These are phyloP conservation scores for Ogataea trehalophila DNA, from an alignment of 805 yeast genomes.

Conservation along the genomic window DNA sequence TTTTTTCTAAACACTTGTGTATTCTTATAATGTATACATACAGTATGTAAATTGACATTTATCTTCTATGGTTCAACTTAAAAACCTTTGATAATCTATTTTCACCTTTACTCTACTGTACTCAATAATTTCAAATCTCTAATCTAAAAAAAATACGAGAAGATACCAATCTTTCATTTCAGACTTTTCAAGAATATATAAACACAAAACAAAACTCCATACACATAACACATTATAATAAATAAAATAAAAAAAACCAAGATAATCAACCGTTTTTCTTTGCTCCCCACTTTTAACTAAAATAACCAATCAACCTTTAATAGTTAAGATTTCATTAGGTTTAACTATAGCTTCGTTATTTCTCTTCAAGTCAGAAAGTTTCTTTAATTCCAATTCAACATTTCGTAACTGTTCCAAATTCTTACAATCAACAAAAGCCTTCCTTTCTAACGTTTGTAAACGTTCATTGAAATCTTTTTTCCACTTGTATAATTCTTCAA, in stretches of 20 bases:
- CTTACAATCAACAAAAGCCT: constrained; percentile 12
- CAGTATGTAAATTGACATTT: not conserved
- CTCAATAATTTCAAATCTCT: no score
- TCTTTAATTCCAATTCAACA: constrained; percentile 15
- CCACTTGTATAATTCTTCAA: constrained; percentile 24
- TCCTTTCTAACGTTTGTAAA: constrained; percentile 13
- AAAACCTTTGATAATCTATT: no score
- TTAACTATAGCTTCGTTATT: constrained; percentile 1
- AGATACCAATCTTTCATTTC: no score
- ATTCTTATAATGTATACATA: not conserved
- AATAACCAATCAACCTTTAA: constrained; percentile 4
- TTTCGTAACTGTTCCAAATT: constrained; percentile 12
- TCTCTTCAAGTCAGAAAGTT: constrained; percentile 10
- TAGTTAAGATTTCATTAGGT: constrained; percentile 7
- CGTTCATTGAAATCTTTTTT: constrained; percentile 8
- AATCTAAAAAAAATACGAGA: no score
- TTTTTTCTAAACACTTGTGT: not conserved
- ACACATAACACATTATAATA: no score
- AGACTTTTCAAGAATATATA: no score
- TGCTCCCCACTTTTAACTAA: no score
- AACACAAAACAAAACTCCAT: no score
- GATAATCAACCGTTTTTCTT: no score
- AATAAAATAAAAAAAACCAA: no score
- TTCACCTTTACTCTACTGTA: no score
- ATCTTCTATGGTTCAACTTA: not conserved